phyloP scores from a whole-genome alignment of 257 asterid species.

The Solanum tarapatanum region DNA sequence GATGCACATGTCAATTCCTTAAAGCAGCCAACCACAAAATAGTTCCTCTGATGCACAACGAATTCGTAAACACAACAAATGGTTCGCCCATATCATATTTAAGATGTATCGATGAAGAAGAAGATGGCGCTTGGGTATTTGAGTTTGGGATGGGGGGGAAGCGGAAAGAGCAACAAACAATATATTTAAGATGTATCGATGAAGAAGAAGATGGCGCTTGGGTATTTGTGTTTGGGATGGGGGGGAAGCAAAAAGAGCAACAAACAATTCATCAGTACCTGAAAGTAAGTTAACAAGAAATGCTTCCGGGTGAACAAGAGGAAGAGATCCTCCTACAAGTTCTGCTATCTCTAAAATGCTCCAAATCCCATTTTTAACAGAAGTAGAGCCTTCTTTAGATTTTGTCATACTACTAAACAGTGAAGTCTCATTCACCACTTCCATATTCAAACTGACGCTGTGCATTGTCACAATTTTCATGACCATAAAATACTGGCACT shows the following conservation, averaged over 20 bases:
- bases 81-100: not conserved
- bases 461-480: constrained; percentile 11
- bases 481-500: constrained; percentile 13
- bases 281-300: constrained; percentile 56
- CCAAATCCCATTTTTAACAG: constrained; percentile 33
- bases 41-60: not conserved
- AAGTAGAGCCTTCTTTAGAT: constrained; percentile 15
- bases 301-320: constrained; percentile 76
- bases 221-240: not conserved
- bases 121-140: not conserved
- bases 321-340: constrained; percentile 63
- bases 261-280: constrained; percentile 40
- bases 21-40: not conserved
- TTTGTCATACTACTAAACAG: constrained; percentile 16
- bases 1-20: not conserved
- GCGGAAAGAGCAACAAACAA: not conserved
- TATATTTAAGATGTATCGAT: not conserved
- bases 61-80: not conserved
- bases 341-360: constrained; percentile 69
- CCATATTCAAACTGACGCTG: constrained; percentile 21
- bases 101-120: not conserved
- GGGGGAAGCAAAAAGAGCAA: not conserved
- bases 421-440: constrained; percentile 15
- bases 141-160: not conserved
- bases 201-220: not conserved